Conservation (phyloP, 345 rosid genomes). For the Populus ilicifolia region DNA sequence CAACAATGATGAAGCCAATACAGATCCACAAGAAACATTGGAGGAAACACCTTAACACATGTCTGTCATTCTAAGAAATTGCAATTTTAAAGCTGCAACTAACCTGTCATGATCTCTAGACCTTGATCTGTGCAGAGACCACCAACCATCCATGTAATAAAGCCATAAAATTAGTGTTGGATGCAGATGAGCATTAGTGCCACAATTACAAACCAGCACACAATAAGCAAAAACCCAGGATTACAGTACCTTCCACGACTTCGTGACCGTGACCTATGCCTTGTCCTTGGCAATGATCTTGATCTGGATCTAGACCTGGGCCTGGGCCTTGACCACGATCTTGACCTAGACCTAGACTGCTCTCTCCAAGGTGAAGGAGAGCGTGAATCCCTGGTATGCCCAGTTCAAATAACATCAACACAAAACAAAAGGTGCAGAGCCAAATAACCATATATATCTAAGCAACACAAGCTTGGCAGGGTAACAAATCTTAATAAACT, state of each 20-base stretch:
- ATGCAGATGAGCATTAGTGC: background rate
- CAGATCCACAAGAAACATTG: background rate
- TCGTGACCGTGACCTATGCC: constrained; percentile 63
- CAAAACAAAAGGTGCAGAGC: background rate
- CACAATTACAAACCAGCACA: background rate
- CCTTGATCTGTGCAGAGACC: constrained; percentile 47
- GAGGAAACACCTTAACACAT: background rate
- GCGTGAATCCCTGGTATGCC: constrained; percentile 46
- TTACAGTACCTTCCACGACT: constrained; percentile 80
- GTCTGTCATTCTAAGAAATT: background rate
- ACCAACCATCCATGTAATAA: constrained; percentile 23
- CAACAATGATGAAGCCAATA: background rate
- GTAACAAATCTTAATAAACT: background rate
- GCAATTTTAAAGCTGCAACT: constrained; percentile 14
- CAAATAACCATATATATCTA: no score
- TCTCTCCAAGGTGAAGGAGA: constrained; percentile 73
- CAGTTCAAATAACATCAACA: background rate
- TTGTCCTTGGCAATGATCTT: constrained; percentile 57
- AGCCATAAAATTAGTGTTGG: background rate
- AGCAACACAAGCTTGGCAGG: background rate
- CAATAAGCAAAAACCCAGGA: background rate
- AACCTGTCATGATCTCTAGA: constrained; percentile 87
- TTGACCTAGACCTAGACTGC: constrained; percentile 45
- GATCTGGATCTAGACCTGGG: constrained; percentile 58
- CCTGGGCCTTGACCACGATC: constrained; percentile 17